Evolutionary conservation across 345 rosid genomes (phyloP).

Genomic region (Syzygium grande): DNA sequence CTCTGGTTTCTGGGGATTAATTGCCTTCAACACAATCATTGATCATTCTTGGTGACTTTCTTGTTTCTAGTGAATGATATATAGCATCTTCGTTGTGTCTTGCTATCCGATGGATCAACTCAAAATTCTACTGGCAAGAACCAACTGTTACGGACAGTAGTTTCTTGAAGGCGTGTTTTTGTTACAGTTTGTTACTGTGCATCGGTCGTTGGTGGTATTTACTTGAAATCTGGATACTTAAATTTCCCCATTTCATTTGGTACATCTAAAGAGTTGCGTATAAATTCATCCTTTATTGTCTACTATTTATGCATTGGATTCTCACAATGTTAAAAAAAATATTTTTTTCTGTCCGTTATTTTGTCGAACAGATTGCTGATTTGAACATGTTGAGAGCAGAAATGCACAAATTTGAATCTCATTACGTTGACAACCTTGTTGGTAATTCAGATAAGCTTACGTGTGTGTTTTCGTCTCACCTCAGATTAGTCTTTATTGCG

Average conservation of each 20-base stretch:
- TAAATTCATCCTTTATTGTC: not conserved
- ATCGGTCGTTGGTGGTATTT: not conserved
- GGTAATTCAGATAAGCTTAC: slow-evolving; percentile 32
- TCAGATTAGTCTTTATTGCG: not conserved
- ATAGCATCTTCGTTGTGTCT: not conserved
- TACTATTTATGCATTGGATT: not conserved
- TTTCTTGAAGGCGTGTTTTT: not conserved
- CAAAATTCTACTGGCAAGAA: not conserved
- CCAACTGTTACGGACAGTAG: not conserved
- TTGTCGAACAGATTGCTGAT: slow-evolving; percentile 58
- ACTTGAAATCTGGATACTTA: not conserved
- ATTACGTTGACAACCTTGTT: slow-evolving; percentile 77
- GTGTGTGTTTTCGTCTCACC: not conserved
- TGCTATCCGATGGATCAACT: not conserved
- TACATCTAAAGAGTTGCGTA: not conserved
- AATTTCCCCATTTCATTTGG: not conserved
- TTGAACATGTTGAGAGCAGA: slow-evolving; percentile 73
- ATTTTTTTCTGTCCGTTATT: not conserved
- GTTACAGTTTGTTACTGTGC: not conserved
- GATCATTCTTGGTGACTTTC: not conserved
- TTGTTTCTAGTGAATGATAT: not conserved
- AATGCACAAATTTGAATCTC: slow-evolving; percentile 86
- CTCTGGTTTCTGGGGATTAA: not conserved
- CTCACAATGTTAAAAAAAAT: not conserved
- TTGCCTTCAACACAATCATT: not conserved